These are phyloP conservation scores for Leucoagaricus sp. DNA, from an alignment of 1,284 basidiomycete genomes.

Conservation along the genomic window DNA sequence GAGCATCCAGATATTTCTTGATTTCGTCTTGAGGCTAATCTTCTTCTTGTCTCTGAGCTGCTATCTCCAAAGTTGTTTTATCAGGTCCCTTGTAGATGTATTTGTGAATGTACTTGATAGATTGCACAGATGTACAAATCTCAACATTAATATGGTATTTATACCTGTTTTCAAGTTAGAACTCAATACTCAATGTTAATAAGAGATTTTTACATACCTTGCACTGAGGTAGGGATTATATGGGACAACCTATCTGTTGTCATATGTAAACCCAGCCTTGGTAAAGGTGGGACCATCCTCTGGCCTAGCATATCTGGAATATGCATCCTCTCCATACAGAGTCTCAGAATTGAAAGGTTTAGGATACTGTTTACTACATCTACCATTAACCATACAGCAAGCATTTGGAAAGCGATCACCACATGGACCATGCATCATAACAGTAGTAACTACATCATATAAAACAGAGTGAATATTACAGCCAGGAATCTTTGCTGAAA, in stretches of 20 bases:
- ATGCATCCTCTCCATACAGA: conserved; percentile 34
- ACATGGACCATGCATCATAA: conserved; percentile 48
- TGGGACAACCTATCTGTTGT: conserved; percentile 15
- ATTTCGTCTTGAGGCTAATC: too few species aligned
- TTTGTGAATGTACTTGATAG: conserved; percentile 11
- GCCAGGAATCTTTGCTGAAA: too few species aligned
- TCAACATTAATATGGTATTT: conserved; percentile 22
- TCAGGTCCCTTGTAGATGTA: not conserved
- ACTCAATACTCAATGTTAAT: too few species aligned
- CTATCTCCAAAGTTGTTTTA: conserved; percentile 21
- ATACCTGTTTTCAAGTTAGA: too few species aligned
- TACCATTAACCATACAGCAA: conserved; percentile 41
- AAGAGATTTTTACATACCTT: too few species aligned
- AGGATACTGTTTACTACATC: conserved; percentile 34
- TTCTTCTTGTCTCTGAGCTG: conserved; percentile 31
- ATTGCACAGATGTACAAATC: conserved; percentile 26
- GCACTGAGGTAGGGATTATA: not conserved
- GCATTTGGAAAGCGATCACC: conserved; percentile 23
- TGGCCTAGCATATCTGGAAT: conserved; percentile 30
- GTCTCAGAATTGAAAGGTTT: conserved; percentile 36
- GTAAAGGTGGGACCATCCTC: conserved; percentile 8
- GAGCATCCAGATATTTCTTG: conserved; percentile 31
- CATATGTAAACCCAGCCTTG: not conserved
- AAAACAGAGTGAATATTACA: too few species aligned
- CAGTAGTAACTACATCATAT: conserved; percentile 24